A percentile compares a stretch with the other conserved stretches of the same genome.
These are phyloP conservation scores for Talaromyces adpressus DNA, from an alignment of 495 filamentous ascomycete species.

Conservation along the genomic window DNA sequence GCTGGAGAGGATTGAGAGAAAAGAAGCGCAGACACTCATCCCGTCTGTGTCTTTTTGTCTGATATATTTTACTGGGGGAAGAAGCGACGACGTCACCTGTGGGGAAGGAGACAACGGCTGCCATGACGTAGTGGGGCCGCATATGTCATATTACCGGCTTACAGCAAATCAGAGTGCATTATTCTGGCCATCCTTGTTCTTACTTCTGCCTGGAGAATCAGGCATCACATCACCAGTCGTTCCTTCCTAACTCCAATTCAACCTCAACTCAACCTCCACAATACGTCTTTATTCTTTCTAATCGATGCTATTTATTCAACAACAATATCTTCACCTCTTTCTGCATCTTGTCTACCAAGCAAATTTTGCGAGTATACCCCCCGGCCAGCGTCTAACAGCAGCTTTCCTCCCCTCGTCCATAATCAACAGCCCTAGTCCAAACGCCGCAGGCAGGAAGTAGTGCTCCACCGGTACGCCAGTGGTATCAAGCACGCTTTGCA, in stretches of 20 bases:
- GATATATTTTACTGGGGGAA: not conserved
- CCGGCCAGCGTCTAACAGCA: conserved; percentile 36
- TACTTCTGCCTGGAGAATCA: not conserved
- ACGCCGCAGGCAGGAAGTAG: conserved; percentile 43
- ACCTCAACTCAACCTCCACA: not conserved
- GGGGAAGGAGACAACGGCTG: not conserved
- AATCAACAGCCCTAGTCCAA: conserved; percentile 40
- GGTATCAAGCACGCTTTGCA: conserved; percentile 41
- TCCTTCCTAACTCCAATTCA: not conserved
- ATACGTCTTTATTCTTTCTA: not conserved
- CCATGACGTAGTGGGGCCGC: conserved; percentile 1
- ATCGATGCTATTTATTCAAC: not conserved
- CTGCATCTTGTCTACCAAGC: conserved; percentile 30
- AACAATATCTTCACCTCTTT: not conserved
- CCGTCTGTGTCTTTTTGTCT: not conserved
- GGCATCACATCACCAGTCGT: not conserved
- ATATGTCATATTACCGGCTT: not conserved
- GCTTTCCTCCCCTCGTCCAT: conserved; percentile 45
- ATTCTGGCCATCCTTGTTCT: not conserved
- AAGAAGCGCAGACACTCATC: not conserved
- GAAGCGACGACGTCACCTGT: not conserved
- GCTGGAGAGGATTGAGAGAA: not conserved
- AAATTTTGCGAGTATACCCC: conserved; percentile 30
- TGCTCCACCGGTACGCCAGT: conserved; percentile 41
- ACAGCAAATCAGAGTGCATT: not conserved